A percentile compares a stretch with the other conserved stretches of the same genome.
Evolutionary conservation across 2,329 filamentous ascomycete species (phyloP).

Genomic region (Mollisia scopiformis): DNA sequence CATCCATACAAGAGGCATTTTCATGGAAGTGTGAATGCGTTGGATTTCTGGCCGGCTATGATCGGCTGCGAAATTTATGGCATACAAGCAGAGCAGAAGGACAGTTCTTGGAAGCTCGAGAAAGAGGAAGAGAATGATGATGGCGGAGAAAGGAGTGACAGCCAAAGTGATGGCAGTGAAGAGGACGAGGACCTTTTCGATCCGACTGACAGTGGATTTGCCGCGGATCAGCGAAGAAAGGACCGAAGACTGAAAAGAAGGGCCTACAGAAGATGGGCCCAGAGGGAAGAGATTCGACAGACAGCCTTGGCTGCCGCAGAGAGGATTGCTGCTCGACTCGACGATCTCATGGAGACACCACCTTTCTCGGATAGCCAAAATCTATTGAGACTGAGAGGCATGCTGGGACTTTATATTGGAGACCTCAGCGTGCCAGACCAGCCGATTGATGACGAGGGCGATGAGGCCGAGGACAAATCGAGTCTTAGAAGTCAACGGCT

Average conservation of each 20-base stretch:
- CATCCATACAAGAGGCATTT: constrained; percentile 68
- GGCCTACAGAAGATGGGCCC: constrained; percentile 29
- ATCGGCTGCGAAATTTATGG: constrained; percentile 82
- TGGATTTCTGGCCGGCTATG: constrained; percentile 82
- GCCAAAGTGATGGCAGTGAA: constrained; percentile 19
- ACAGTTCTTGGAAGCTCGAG: constrained; percentile 44
- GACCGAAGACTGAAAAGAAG: constrained; percentile 11
- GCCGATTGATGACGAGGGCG: constrained; percentile 19
- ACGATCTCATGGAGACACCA: constrained; percentile 67
- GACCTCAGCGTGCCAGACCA: constrained; percentile 59
- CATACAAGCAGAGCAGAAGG: constrained; percentile 61
- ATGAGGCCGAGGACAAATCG: constrained; percentile 22
- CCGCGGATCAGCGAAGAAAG: constrained; percentile 22
- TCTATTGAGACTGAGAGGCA: constrained; percentile 71
- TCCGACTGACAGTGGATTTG: constrained; percentile 27
- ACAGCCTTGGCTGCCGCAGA: constrained; percentile 49
- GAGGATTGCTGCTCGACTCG: constrained; percentile 69
- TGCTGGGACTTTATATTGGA: constrained; percentile 74
- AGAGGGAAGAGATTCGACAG: constrained; percentile 33
- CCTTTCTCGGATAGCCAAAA: constrained; percentile 71
- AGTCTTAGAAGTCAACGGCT: constrained; percentile 22
- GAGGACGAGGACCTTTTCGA: constrained; percentile 20
- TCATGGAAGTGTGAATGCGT: constrained; percentile 62
- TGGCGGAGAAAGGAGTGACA: constrained; percentile 20
- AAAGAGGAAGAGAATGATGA: constrained; percentile 35